A percentile compares a stretch with the other conserved stretches of the same genome.
Evolutionary conservation across 805 yeast genomes (phyloP).

Genomic region (Suhomyces xylopsoci): DNA sequence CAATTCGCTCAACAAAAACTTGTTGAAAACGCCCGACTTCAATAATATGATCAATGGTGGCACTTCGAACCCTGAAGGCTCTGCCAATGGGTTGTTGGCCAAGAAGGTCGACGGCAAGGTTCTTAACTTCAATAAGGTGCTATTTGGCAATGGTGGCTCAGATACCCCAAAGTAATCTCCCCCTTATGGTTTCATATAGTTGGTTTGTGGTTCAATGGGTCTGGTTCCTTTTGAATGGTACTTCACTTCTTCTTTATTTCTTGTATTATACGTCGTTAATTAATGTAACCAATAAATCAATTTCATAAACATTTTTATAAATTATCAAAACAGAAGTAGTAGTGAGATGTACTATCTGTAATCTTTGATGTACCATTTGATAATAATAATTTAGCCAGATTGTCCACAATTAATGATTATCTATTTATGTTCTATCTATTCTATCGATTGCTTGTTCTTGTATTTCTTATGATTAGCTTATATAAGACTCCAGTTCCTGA

Average conservation of each 20-base stretch:
- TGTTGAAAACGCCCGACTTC: conserved; percentile 42
- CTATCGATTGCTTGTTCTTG: too few relatives aligned
- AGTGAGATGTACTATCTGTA: too few relatives aligned
- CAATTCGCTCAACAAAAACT: conserved; percentile 16
- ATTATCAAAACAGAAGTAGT: too few relatives aligned
- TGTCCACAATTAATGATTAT: too few relatives aligned
- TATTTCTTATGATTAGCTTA: too few relatives aligned
- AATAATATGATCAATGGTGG: conserved; percentile 24
- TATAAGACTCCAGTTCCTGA: too few relatives aligned
- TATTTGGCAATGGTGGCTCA: conserved; percentile 20
- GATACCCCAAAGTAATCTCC: conserved; percentile 6
- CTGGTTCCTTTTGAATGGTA: background rate
- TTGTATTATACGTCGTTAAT: background rate
- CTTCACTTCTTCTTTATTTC: background rate
- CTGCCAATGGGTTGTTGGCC: conserved; percentile 1
- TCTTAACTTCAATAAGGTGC: conserved; percentile 42
- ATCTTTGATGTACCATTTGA: too few relatives aligned
- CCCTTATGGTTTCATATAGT: conserved; percentile 5
- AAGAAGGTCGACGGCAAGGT: conserved; percentile 39
- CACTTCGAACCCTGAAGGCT: background rate
- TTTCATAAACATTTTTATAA: too few relatives aligned
- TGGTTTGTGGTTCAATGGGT: background rate
- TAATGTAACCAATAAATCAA: too few relatives aligned
- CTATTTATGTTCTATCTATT: too few relatives aligned
- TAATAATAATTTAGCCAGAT: too few relatives aligned